Percentiles rank a stretch among this genome's conserved stretches.
phyloP scores from a whole-genome alignment of 352 stramenopile species.

The Pythium aphanidermatum region DNA sequence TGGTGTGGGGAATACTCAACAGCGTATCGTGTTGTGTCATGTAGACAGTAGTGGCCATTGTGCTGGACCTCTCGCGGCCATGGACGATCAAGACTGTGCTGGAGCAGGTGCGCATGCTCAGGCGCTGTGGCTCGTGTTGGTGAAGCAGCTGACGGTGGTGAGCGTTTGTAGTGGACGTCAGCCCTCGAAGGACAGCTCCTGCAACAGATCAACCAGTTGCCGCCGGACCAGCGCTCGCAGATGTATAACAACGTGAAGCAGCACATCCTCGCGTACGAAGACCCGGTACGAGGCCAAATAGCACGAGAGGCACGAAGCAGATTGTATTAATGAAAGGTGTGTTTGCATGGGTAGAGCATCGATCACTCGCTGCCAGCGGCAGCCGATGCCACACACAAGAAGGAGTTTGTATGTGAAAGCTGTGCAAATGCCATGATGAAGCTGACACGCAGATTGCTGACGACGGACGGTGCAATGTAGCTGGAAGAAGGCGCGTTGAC shows the following conservation, averaged over 20 bases:
- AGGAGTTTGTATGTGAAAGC: slow-evolving; percentile 50
- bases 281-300: slow-evolving; percentile 49
- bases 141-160: not conserved
- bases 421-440: not conserved
- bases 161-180: slow-evolving; percentile 50
- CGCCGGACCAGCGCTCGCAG: slow-evolving; percentile 39
- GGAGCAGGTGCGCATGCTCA: slow-evolving; percentile 33
- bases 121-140: too few species aligned
- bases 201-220: slow-evolving; percentile 62
- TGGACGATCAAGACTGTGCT: slow-evolving; percentile 81
- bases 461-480: slow-evolving; percentile 13
- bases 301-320: not conserved
- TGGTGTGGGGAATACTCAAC: not conserved
- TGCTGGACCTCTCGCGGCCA: slow-evolving; percentile 63
- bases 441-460: not conserved
- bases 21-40: not conserved
- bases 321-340: not conserved
- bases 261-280: slow-evolving; percentile 69
- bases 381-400: slow-evolving; percentile 51
- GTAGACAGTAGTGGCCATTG: slow-evolving; percentile 59
- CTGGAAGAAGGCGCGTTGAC: slow-evolving; percentile 72
- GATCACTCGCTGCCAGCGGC: slow-evolving; percentile 42
- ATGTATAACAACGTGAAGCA: slow-evolving; percentile 64
- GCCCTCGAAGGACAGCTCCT: slow-evolving; percentile 62
- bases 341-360: slow-evolving; percentile 30